phyloP scores from a whole-genome alignment of 164 flowering plant species.

The Malania oleifera region DNA sequence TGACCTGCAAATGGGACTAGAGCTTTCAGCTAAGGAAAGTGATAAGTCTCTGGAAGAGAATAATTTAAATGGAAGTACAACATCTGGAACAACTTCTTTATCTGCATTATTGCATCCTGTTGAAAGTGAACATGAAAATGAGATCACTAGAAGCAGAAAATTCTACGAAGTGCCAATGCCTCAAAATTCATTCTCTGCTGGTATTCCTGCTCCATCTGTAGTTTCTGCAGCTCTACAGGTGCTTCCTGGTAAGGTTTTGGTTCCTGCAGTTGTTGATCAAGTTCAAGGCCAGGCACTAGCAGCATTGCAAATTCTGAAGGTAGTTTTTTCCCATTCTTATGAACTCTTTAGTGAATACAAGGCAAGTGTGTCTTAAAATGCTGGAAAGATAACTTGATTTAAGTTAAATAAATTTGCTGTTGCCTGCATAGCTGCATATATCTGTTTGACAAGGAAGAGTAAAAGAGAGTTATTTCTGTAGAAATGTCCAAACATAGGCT shows the following conservation, averaged over 20 bases:
- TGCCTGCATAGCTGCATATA: no score
- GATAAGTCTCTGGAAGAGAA: conserved; percentile 21
- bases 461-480: no score
- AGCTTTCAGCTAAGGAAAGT: conserved; percentile 27
- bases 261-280: conserved; percentile 87
- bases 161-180: conserved; percentile 31
- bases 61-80: conserved; percentile 23
- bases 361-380: no score
- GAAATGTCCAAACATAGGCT: no score
- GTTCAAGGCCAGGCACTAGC: conserved; percentile 83
- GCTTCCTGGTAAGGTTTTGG: conserved; percentile 83
- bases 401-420: no score
- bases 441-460: no score
- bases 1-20: conserved; percentile 19
- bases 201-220: conserved; percentile 91
- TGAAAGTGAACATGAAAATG: conserved; percentile 31
- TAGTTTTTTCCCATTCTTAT: conserved; percentile 16
- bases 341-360: not conserved
- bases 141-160: conserved; percentile 27
- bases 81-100: conserved; percentile 27
- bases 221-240: conserved; percentile 79
- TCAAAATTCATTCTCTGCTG: conserved; percentile 51
- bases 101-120: conserved; percentile 24
- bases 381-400: no score
- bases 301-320: conserved; percentile 92